Evolutionary conservation across 2,329 filamentous ascomycete genomes (phyloP), one percentile per base, ranked within the genome.

Genomic region (Metarhizium rileyi): DNA sequence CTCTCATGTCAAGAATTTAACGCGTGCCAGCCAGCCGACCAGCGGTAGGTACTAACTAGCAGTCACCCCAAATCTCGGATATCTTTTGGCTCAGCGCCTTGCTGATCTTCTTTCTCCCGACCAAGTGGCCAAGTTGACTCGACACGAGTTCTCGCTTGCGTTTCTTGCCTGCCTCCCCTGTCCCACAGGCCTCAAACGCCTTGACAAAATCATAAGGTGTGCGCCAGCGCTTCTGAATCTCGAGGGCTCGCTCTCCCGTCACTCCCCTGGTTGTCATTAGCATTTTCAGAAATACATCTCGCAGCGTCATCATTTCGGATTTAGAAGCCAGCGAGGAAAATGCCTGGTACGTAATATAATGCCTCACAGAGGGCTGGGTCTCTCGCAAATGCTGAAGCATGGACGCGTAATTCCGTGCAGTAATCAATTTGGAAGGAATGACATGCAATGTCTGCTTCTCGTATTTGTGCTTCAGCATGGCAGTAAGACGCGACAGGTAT

Each of bases 221-320:
- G 55, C 75, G 79, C 85, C 87, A 93, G n/a, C 74, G 69, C 56
- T 80, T 82, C 61, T 91, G 87, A 12, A 93, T 88, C 65, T 88
- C 86, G 5, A 90, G 65, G 0, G 87, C 87, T 58, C 86, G 87
- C 57, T 90, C 86, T 3, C 84, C 85, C 1, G 84, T 87, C 12
- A 93, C 72, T 1, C 86, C 85, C 49, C 77, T 77, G 2, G 79
- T 87, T 54, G 84, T 88, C 86, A 93, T 90, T 44, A 93, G 74
- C 86, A 93, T 91, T 65, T 90, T 90, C 25, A 93, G 69, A 57
- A 80, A 91, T 0, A 90, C 65, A 57, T 93, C 87, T 49, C 85
- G 74, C 9, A 91, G 69, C 0, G 86, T 87, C 57, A 89, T 77
- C 51, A 77, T 77, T 47, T 87, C 84, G 0, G 84, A 87, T 64